phyloP scores from a whole-genome alignment of 768 basidiomycete genomes.

The Suillus hirtellus region DNA sequence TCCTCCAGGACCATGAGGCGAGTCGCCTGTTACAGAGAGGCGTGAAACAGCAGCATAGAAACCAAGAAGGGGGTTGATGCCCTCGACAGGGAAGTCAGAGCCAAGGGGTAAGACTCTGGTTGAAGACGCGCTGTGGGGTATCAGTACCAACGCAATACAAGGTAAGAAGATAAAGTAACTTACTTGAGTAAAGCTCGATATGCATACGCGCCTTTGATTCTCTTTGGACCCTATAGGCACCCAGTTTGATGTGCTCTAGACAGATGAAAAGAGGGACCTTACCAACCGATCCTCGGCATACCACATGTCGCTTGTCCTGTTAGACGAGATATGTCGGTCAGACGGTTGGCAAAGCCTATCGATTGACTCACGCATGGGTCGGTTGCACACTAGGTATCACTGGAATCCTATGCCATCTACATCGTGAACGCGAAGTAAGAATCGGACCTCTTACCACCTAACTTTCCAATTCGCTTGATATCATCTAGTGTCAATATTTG shows the following conservation, averaged over 20 bases:
- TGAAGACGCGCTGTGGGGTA: slow-evolving; percentile 45
- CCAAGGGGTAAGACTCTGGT: slow-evolving; percentile 73
- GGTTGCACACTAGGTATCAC: slow-evolving; percentile 93
- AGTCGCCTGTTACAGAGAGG: slow-evolving; percentile 62
- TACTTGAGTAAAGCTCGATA: slow-evolving; percentile 78
- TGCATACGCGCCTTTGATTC: slow-evolving; percentile 88
- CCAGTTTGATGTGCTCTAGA: slow-evolving; percentile 2
- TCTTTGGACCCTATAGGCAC: slow-evolving; percentile 62
- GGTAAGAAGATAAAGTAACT: slow-evolving; percentile 21
- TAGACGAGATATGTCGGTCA: neutral
- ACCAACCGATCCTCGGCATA: slow-evolving; percentile 86
- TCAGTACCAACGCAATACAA: neutral
- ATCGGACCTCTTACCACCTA: slow-evolving; percentile 59
- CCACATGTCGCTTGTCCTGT: slow-evolving; percentile 85
- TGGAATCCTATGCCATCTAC: slow-evolving; percentile 28
- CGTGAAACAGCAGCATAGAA: slow-evolving; percentile 90
- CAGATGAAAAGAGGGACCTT: slow-evolving; percentile 13
- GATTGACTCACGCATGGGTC: slow-evolving; percentile 72
- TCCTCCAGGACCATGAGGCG: slow-evolving; percentile 80
- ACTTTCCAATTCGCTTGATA: slow-evolving; percentile 61
- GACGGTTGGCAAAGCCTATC: neutral
- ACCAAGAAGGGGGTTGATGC: slow-evolving; percentile 83
- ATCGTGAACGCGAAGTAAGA: neutral
- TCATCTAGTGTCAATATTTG: slow-evolving; percentile 81
- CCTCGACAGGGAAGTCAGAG: slow-evolving; percentile 93